A percentile compares a stretch with the other conserved stretches of the same genome.
These are phyloP conservation scores for Perkinsus marinus DNA, from an alignment of 169 alveolate genomes.

Conservation along the genomic window DNA sequence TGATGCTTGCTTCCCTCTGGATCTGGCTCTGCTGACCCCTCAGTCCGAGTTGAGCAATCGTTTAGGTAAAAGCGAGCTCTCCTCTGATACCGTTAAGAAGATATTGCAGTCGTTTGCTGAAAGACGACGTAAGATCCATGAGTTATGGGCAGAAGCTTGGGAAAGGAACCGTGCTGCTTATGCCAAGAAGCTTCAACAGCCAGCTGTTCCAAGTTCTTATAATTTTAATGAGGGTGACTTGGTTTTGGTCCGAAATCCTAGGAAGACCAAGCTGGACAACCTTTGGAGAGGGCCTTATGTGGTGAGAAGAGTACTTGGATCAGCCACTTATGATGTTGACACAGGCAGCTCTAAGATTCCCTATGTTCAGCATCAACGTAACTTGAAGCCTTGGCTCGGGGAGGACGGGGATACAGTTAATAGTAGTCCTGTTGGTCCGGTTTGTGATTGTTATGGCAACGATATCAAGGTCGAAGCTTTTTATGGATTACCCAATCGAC, in stretches of 20 bases:
- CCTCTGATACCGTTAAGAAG: background rate
- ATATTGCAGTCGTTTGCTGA: background rate
- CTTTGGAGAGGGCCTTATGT: background rate
- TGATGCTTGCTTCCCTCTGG: background rate
- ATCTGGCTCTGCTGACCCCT: background rate
- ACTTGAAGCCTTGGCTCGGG: background rate
- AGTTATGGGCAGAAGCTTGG: background rate
- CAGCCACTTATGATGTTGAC: background rate
- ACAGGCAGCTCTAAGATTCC: background rate
- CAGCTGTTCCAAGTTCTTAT: background rate
- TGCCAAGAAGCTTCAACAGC: background rate
- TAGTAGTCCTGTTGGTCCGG: background rate
- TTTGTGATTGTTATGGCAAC: background rate
- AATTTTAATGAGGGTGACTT: background rate
- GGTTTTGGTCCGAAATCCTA: background rate
- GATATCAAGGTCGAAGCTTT: background rate
- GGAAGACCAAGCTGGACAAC: background rate
- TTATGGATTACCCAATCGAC: background rate
- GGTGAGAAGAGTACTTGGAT: background rate
- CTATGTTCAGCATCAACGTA: background rate
- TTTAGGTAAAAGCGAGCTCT: background rate
- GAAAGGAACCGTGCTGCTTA: background rate
- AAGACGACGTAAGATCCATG: background rate
- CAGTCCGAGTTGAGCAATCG: background rate
- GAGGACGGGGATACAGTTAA: background rate